These are phyloP conservation scores for Aspergillus hortae DNA, from an alignment of 2,329 filamentous ascomycete species.

Conservation along the genomic window DNA sequence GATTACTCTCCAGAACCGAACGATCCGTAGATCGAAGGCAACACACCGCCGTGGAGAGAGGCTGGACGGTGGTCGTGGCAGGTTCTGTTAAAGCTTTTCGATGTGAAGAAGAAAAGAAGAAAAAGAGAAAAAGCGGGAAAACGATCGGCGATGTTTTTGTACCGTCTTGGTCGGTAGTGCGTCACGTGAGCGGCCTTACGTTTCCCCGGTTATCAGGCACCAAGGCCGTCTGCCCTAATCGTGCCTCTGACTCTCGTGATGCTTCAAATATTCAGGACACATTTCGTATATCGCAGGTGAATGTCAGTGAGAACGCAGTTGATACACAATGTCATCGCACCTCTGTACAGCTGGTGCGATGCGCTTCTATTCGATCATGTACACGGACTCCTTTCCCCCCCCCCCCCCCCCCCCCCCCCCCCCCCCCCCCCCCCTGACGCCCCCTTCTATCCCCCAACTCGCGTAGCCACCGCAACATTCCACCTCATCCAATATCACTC, in stretches of 20 bases:
- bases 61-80: slow-evolving; percentile 66
- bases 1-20: slow-evolving; percentile 62
- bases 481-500: slow-evolving; percentile 18
- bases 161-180: slow-evolving; percentile 20
- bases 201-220: slow-evolving; percentile 16
- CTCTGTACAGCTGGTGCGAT: background rate
- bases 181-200: slow-evolving; percentile 28
- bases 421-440: background rate
- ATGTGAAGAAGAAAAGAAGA: slow-evolving; percentile 47
- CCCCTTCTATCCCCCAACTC: background rate
- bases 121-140: slow-evolving; percentile 16
- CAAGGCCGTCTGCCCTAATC: slow-evolving; percentile 1
- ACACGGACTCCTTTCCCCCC: background rate
- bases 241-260: too few relatives aligned
- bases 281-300: too few relatives aligned
- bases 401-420: background rate
- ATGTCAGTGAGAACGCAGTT: too few relatives aligned
- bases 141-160: background rate
- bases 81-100: slow-evolving; percentile 60
- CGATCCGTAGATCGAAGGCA: slow-evolving; percentile 61
- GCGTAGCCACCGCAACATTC: background rate
- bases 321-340: background rate
- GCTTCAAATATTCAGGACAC: too few relatives aligned
- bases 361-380: background rate
- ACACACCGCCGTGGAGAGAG: slow-evolving; percentile 58